Evolutionary conservation across 176 grass and related monocot genomes (phyloP).

Genomic region (Zea luxurians): DNA sequence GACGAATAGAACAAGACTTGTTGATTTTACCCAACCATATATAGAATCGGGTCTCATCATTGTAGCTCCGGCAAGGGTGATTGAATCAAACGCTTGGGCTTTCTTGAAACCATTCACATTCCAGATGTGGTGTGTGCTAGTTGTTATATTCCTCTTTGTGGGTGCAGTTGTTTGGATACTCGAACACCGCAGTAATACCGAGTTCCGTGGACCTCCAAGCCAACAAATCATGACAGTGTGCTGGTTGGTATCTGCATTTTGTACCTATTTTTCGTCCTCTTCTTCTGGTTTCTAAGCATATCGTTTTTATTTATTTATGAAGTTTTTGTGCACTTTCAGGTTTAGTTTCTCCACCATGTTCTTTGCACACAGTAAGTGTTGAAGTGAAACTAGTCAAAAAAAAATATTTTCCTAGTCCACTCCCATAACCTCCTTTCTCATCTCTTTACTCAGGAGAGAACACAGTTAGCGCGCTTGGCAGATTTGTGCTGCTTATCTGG

Average conservation of each 20-base stretch:
- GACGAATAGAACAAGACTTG: slow-evolving; percentile 73
- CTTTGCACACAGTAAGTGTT: slow-evolving; percentile 75
- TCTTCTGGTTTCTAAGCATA: background rate
- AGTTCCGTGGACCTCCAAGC: slow-evolving; percentile 80
- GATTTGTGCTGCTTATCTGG: slow-evolving; percentile 82
- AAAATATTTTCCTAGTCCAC: slow-evolving; percentile 22
- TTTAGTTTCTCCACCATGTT: slow-evolving; percentile 98
- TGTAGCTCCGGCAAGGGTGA: slow-evolving; percentile 55
- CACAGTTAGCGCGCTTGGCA: slow-evolving; percentile 76
- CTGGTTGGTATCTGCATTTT: slow-evolving; percentile 55
- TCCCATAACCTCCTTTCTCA: slow-evolving; percentile 40
- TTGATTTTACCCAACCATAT: slow-evolving; percentile 90
- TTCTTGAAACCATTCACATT: slow-evolving; percentile 86
- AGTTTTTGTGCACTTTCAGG: slow-evolving; percentile 57
- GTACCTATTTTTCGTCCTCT: background rate
- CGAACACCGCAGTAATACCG: slow-evolving; percentile 78
- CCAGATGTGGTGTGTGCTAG: slow-evolving; percentile 73
- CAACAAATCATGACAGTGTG: slow-evolving; percentile 79
- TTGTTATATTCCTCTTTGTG: slow-evolving; percentile 69
- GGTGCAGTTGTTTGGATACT: slow-evolving; percentile 85
- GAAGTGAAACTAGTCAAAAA: slow-evolving; percentile 7
- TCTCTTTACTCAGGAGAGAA: slow-evolving; percentile 80
- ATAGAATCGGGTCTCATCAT: slow-evolving; percentile 77
- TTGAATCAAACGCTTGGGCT: slow-evolving; percentile 83
- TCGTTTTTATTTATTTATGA: slow-evolving; percentile 16